Percentiles rank a stretch among this genome's conserved stretches.
Evolutionary conservation across 2,329 filamentous ascomycete genomes (phyloP).

Genomic region (Penicillium hordei): DNA sequence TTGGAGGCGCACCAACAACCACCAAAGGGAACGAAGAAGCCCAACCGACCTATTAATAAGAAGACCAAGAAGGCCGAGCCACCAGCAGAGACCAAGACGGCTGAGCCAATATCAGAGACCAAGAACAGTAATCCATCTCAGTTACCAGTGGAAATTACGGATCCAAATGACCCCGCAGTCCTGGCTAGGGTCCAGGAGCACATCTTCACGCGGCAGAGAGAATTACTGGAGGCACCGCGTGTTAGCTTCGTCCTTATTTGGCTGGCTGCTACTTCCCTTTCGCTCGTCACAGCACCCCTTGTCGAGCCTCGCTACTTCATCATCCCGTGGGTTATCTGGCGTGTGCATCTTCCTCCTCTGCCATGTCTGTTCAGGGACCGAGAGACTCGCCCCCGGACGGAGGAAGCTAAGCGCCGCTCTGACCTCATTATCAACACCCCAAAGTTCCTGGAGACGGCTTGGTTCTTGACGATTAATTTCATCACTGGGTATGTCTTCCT

Average conservation of each 20-base stretch:
- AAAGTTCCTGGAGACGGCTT: slow-evolving; percentile 54
- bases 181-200: slow-evolving; percentile 32
- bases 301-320: slow-evolving; percentile 98
- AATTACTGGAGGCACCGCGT: slow-evolving; percentile 32
- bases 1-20: slow-evolving; percentile 12
- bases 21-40: slow-evolving; percentile 24
- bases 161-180: slow-evolving; percentile 29
- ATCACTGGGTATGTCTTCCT: slow-evolving; percentile 58
- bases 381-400: slow-evolving; percentile 24
- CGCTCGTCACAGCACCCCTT: slow-evolving; percentile 81
- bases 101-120: slow-evolving; percentile 6
- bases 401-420: slow-evolving; percentile 26
- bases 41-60: slow-evolving; percentile 27
- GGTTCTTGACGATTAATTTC: slow-evolving; percentile 56
- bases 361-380: slow-evolving; percentile 35
- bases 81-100: slow-evolving; percentile 6
- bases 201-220: slow-evolving; percentile 32
- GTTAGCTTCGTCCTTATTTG: slow-evolving; percentile 60
- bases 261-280: slow-evolving; percentile 70
- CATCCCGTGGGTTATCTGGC: slow-evolving; percentile 90
- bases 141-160: neutral
- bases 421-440: slow-evolving; percentile 31
- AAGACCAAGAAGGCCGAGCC: slow-evolving; percentile 11
- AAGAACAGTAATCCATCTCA: neutral
- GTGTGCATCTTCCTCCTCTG: slow-evolving; percentile 67